A percentile compares a stretch with the other conserved stretches of the same genome.
Conservation (phyloP, 495 filamentous ascomycete genomes). For the Aspergillus egyptiacus region DNA sequence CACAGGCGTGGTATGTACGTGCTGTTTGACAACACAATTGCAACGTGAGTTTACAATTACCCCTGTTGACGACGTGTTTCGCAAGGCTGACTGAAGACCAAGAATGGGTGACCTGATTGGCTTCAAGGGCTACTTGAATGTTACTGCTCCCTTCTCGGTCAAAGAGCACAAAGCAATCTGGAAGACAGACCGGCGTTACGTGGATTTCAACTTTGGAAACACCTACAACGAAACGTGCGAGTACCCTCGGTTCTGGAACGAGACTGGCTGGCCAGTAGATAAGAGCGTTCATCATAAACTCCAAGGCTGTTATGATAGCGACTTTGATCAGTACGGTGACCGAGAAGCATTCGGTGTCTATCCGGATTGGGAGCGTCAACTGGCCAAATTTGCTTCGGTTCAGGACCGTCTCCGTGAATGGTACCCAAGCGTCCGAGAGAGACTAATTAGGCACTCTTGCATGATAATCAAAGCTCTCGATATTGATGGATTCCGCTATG, state of each 20-base stretch:
- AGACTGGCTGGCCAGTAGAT: slow-evolving; percentile 51
- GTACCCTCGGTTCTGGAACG: slow-evolving; percentile 63
- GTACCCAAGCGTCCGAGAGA: slow-evolving; percentile 53
- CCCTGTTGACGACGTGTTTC: not conserved
- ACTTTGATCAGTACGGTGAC: slow-evolving; percentile 68
- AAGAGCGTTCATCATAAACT: slow-evolving; percentile 39
- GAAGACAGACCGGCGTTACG: slow-evolving; percentile 54
- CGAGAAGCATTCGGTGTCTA: slow-evolving; percentile 63
- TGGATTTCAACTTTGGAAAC: slow-evolving; percentile 59
- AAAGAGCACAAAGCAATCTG: slow-evolving; percentile 54
- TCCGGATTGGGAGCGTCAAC: slow-evolving; percentile 61
- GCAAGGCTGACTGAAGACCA: not conserved
- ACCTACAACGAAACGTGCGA: slow-evolving; percentile 52
- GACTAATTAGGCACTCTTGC: slow-evolving; percentile 60
- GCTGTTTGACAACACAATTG: slow-evolving; percentile 65
- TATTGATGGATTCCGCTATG: slow-evolving; percentile 64
- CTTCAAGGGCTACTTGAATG: slow-evolving; percentile 61
- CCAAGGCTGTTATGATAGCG: slow-evolving; percentile 60
- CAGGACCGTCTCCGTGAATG: slow-evolving; percentile 72
- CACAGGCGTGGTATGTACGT: slow-evolving; percentile 65
- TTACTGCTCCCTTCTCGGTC: slow-evolving; percentile 53
- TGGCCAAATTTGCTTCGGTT: slow-evolving; percentile 69
- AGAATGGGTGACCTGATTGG: slow-evolving; percentile 64
- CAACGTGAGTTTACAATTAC: slow-evolving; percentile 46
- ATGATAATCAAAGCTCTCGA: slow-evolving; percentile 59